Base-by-base conservation (phyloP, 805 yeast species). In the Metschnikowia arizonensis region DNA sequence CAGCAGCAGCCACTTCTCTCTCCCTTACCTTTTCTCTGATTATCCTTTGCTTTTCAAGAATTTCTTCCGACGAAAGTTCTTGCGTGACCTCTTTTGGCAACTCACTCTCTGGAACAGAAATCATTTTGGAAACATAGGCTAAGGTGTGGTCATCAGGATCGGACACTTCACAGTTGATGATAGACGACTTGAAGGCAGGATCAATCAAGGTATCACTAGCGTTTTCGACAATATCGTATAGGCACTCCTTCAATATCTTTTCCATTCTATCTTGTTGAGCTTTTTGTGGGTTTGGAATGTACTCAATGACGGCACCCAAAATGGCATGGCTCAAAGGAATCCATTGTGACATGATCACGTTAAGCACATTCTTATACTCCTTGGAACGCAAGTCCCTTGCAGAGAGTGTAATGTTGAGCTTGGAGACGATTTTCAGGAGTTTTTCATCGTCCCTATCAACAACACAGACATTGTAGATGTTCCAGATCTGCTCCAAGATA, bases 401-500 rank as follows among this genome's bases (percentile, higher is more conserved):
- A 2, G 74, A 57, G 2, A 91, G 66, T 50, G 82, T 83, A 41
- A 88, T 77, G 15, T 79, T 79, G 39, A 93, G 66, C 8, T 93
- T 79, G 33, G 69, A 72, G 9, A 86, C 82, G 44, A 93, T 88
- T 55, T 85, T 89, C 46, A 79, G 85, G 42, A 90, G 66, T 50
- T 80, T 80, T 40, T 83, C 95, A 17, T 74, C 72, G 61, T 91
- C 80, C 51, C 83, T 77, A 29, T 84, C 79, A 8, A 78, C 56
- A 9, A 83, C 67, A 40, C 87, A 78, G 42, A 82, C 79, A 43
- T 85, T 85, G 57, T 93, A 93, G 5, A 93, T 79, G 39, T 86
- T 85, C 98, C 98, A 93, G 21, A 93, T 83, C 53, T 83, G 91
- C 33, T 91, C 97, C 51, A 93, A 66, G 6, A 91, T 84, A 50